phyloP scores from a whole-genome alignment of 2,329 filamentous ascomycete species.

The Monosporascus sp. region DNA sequence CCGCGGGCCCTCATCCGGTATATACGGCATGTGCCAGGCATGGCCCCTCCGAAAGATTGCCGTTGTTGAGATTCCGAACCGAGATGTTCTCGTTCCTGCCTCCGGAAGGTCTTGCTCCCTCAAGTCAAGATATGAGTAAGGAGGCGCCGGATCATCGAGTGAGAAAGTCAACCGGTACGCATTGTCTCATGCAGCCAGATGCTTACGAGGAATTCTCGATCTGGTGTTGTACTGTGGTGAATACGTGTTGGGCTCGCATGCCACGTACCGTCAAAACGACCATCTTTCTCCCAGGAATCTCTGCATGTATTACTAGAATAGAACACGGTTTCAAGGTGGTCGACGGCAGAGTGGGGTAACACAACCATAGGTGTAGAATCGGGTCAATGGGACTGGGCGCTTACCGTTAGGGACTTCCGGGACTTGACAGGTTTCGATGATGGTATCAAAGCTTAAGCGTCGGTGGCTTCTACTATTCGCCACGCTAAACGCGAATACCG shows the following conservation, averaged over 20 bases:
- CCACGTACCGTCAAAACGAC: neutral
- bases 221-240: neutral
- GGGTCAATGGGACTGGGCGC: neutral
- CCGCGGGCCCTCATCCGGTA: neutral
- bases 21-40: neutral
- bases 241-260: conserved; percentile 11
- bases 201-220: neutral
- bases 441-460: neutral
- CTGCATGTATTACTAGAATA: neutral
- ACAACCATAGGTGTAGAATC: neutral
- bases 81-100: too few species aligned
- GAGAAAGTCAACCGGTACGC: neutral
- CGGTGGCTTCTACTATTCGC: neutral
- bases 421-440: neutral
- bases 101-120: neutral
- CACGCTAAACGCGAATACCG: neutral
- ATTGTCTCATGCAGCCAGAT: neutral
- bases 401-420: neutral
- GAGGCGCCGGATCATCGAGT: neutral
- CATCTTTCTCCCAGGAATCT: neutral
- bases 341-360: neutral
- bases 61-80: neutral
- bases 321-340: neutral
- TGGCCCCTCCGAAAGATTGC: neutral
- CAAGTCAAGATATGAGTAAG: neutral